Conservation (phyloP, 1,139 yeast genomes). For the Blastobotrys petasosporus region DNA sequence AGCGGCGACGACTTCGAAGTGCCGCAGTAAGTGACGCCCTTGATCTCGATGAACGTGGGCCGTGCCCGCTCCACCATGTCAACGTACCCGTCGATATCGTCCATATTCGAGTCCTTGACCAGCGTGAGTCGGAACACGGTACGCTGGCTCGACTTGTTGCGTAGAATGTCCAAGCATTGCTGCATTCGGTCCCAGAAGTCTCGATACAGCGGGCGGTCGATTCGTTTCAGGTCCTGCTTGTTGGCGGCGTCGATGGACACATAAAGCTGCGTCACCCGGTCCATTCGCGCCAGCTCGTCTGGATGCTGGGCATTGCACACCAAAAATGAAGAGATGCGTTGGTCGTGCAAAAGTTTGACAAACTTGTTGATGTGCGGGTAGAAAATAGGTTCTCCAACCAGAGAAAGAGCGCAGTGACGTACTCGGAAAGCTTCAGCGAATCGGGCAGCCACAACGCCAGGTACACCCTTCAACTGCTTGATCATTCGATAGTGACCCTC, state of each 20-base stretch:
- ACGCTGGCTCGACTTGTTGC: conserved; percentile 75
- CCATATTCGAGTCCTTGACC: conserved; percentile 88
- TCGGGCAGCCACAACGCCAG: conserved; percentile 85
- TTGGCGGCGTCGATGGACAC: conserved; percentile 93
- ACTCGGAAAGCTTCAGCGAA: conserved; percentile 88
- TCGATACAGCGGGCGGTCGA: conserved; percentile 81
- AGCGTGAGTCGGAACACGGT: conserved; percentile 87
- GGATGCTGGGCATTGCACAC: conserved; percentile 98
- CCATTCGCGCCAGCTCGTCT: conserved; percentile 60
- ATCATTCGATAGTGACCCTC: conserved; percentile 87
- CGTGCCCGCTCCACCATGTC: conserved; percentile 75
- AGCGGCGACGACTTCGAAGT: conserved; percentile 77
- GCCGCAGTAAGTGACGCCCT: conserved; percentile 94
- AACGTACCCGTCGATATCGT: conserved; percentile 77
- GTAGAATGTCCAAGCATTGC: conserved; percentile 71
- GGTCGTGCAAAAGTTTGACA: conserved; percentile 68
- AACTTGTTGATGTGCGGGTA: conserved; percentile 88
- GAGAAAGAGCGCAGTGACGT: conserved; percentile 82
- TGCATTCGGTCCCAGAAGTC: conserved; percentile 91
- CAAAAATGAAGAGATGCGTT: conserved; percentile 74
- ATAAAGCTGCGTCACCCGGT: conserved; percentile 81
- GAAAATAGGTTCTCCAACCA: conserved; percentile 92
- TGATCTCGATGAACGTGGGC: conserved; percentile 87
- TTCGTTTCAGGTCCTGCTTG: conserved; percentile 68
- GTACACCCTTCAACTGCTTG: conserved; percentile 92